Evolutionary conservation across 2,329 filamentous ascomycete genomes (phyloP), one percentile per base, ranked within the genome.

Genomic region (Fusarium vanettenii): DNA sequence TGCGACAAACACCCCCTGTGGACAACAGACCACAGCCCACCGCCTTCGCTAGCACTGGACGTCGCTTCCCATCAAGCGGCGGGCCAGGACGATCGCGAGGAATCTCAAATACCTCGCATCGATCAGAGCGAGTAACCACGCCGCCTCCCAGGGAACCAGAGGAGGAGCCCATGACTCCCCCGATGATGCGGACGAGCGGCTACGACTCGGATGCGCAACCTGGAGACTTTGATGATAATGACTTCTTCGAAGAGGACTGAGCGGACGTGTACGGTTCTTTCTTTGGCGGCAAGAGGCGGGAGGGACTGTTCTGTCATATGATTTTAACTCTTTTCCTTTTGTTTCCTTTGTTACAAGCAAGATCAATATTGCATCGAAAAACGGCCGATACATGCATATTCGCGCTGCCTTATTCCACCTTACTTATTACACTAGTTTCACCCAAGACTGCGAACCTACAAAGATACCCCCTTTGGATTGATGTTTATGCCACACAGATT

Each of bases 201-300:
- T 92, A 92, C 79, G 91, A 92, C 79, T 86, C 86, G 33, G 90
- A 92, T 80, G 91, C 91, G 8, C 87, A 87, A 41, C 86, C 87
- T 4, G 89, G 87, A 67, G 87, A 89, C 64, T 90, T 90, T 82
- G 89, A 91, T 76, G 89, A 91, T 79, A 86, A 89, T 37, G 88
- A 87, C 64, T 90, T 90, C 82, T 90, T 89, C 75, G 87, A 89
- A 73, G 87, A 89, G 76, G 84, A 86, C 70, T 84, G 71, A 79
- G 68, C 48, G 60, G 60, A 64, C 29, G 18, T 41, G 14, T n/a
- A 50, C 45, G 45, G 48, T n/a, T 52, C 48, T 39, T 50, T 50
- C 33, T 10, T 35, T 45, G 35, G 64, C 45, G 67, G 41, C 43
- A 60, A 67, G 61, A 61, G 37, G 37, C 65, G 57, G 48, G 20